These are phyloP conservation scores for Colletotrichum spinosum DNA, from an alignment of 2,329 filamentous ascomycete genomes.

Conservation along the genomic window DNA sequence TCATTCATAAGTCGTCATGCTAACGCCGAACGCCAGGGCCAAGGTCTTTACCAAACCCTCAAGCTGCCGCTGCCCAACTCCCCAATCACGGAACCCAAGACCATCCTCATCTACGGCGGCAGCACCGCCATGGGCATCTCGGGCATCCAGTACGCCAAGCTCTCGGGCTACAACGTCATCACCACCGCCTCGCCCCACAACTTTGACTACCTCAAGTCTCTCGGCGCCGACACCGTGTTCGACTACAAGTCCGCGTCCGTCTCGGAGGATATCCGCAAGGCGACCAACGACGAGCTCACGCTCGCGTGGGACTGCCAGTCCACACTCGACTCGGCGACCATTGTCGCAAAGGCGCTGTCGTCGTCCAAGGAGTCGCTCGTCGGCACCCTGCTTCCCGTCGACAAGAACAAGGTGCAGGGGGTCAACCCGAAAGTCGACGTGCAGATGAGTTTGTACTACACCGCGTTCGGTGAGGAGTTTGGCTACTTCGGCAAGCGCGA, in stretches of 20 bases:
- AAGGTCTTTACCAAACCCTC: slow-evolving; percentile 61
- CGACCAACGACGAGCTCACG: slow-evolving; percentile 40
- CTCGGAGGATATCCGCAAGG: slow-evolving; percentile 42
- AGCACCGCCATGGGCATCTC: slow-evolving; percentile 67
- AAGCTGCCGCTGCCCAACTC: slow-evolving; percentile 58
- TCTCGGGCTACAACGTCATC: slow-evolving; percentile 48
- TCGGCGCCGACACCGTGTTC: slow-evolving; percentile 47
- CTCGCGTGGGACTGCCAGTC: slow-evolving; percentile 44
- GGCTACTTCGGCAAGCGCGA: slow-evolving; percentile 36
- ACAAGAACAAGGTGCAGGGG: slow-evolving; percentile 52
- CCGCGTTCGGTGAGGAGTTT: slow-evolving; percentile 49
- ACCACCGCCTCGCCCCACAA: slow-evolving; percentile 49
- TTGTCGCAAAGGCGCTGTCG: slow-evolving; percentile 42
- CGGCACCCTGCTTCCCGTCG: slow-evolving; percentile 52
- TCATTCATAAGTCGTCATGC: neutral
- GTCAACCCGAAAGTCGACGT: slow-evolving; percentile 52
- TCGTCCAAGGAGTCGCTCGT: slow-evolving; percentile 46
- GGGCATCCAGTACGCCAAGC: slow-evolving; percentile 51
- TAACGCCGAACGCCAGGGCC: slow-evolving; percentile 47
- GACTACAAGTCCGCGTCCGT: slow-evolving; percentile 44
- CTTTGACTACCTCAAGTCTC: slow-evolving; percentile 47
- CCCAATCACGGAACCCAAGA: slow-evolving; percentile 49
- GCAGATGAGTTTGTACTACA: slow-evolving; percentile 50
- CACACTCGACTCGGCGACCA: slow-evolving; percentile 15
- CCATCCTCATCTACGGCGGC: slow-evolving; percentile 55